Evolutionary conservation across 805 yeast genomes (phyloP), one percentile per base, ranked within the genome.

Genomic region (Cyberlindnera nakhonratchasimensis): DNA sequence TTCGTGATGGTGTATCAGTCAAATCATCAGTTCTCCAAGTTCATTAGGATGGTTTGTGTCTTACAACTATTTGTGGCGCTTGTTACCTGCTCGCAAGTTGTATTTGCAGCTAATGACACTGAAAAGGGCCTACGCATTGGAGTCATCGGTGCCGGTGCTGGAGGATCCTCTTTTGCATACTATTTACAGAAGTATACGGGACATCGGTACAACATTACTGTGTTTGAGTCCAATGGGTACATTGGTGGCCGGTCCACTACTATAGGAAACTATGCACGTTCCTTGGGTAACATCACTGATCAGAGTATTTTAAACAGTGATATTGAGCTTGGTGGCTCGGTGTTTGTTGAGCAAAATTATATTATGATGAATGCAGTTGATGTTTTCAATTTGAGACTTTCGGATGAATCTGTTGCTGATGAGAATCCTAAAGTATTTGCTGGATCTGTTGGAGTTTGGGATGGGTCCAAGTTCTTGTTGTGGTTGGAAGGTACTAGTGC

Each of bases 61-160:
- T 9, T 33, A 22, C 38, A 34, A 16, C 11, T 32, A 18, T 18
- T 34, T n/a, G 19, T 34, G 34, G 12, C 29, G 5, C 3, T 39
- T 21, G 42, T 23, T 19, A 16, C 42, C 3, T 33, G 42, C n/a
- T 28, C 42, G 5, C 38, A 39, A 16, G 3, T 20, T 34, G 34
- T 34, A 12, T 26, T 39, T 13, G 29, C 34, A 12, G 9, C 20
- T 14, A 33, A 33, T 22, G 28, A 6, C 11, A 19, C 26, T n/a
- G 34, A 41, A n/a, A n/a, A n/a, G n/a, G 40, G 38, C 16, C 22
- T 42, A 2, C 47, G 42, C 6, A 50, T 71, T 13, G 76, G 75
- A 2, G 65, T 72, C 19, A 61, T 71, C 22, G 79, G 80, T 3
- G 75, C 78, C 0, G 80, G 79, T 3, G 69, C 79, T 3, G 77